Conservation (phyloP, 352 stramenopile genomes). For the Paralagenidium karlingii region DNA sequence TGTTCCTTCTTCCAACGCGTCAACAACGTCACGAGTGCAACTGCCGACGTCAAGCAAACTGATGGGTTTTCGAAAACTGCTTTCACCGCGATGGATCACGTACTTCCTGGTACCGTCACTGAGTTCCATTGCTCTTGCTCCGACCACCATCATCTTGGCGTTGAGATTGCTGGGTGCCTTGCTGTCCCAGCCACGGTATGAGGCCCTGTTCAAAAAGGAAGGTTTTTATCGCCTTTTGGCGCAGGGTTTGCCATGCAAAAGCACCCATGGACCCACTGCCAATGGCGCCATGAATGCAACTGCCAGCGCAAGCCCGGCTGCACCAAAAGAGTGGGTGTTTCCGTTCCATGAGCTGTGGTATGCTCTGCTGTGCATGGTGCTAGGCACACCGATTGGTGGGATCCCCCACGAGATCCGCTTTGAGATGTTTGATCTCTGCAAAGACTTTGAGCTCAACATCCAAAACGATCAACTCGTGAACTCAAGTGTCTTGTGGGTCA, state of each 20-base stretch:
- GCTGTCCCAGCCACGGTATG: slow-evolving; percentile 29
- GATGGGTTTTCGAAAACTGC: slow-evolving; percentile 40
- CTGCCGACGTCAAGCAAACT: slow-evolving; percentile 23
- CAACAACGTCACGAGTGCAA: slow-evolving; percentile 23
- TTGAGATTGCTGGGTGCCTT: slow-evolving; percentile 34
- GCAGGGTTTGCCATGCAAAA: slow-evolving; percentile 42
- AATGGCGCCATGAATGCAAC: no score
- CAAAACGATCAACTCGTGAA: slow-evolving; percentile 37
- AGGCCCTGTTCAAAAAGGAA: slow-evolving; percentile 43
- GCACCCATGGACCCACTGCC: no score
- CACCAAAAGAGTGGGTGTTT: no score
- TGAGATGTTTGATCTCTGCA: slow-evolving; percentile 43
- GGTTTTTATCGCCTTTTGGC: slow-evolving; percentile 54
- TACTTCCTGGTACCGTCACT: slow-evolving; percentile 38
- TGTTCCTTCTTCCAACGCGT: no score
- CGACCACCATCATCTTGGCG: slow-evolving; percentile 35
- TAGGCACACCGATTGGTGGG: slow-evolving; percentile 47
- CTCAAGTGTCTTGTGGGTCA: slow-evolving; percentile 27
- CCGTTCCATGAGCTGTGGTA: slow-evolving; percentile 67
- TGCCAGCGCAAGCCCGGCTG: not conserved
- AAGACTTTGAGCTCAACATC: slow-evolving; percentile 63
- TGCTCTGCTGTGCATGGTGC: slow-evolving; percentile 40
- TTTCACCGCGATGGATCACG: slow-evolving; percentile 47
- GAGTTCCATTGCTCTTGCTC: slow-evolving; percentile 11
- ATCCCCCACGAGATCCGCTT: slow-evolving; percentile 45